Evolutionary conservation across 352 stramenopile species (phyloP).

Genomic region (Phytophthora megakarya): DNA sequence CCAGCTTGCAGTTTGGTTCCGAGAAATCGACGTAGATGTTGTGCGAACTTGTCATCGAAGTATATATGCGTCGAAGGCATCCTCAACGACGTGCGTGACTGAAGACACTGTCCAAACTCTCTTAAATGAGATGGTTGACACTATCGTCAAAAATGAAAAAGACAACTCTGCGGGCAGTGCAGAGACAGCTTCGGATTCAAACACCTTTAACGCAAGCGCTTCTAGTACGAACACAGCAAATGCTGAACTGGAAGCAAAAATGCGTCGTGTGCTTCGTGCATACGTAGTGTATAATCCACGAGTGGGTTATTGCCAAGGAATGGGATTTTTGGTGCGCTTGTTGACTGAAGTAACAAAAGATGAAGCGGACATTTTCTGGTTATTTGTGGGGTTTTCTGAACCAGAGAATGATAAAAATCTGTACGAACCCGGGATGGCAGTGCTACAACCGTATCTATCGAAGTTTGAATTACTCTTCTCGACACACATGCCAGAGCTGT

Average conservation of each 20-base stretch:
- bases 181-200: background rate
- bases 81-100: background rate
- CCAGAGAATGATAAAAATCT: conserved; percentile 74
- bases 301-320: conserved; percentile 88
- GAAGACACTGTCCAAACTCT: conserved; percentile 23
- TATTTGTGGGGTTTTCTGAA: conserved; percentile 81
- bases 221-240: conserved; percentile 3
- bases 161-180: background rate
- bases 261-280: conserved; percentile 76
- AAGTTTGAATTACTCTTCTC: conserved; percentile 74
- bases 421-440: conserved; percentile 75
- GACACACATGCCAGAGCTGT: conserved; percentile 68
- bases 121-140: conserved; percentile 29
- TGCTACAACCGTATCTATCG: conserved; percentile 66
- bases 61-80: conserved; percentile 36
- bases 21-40: conserved; percentile 85
- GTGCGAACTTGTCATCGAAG: conserved; percentile 70
- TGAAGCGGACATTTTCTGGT: conserved; percentile 82
- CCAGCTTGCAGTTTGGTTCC: conserved; percentile 71
- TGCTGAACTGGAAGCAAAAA: conserved; percentile 56
- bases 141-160: conserved; percentile 13
- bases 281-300: conserved; percentile 84
- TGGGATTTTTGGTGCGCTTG: conserved; percentile 83
- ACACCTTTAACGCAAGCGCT: background rate
- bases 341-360: conserved; percentile 68